Conservation (phyloP, 2,329 filamentous ascomycete genomes). For the Alternaria incomplexa region DNA sequence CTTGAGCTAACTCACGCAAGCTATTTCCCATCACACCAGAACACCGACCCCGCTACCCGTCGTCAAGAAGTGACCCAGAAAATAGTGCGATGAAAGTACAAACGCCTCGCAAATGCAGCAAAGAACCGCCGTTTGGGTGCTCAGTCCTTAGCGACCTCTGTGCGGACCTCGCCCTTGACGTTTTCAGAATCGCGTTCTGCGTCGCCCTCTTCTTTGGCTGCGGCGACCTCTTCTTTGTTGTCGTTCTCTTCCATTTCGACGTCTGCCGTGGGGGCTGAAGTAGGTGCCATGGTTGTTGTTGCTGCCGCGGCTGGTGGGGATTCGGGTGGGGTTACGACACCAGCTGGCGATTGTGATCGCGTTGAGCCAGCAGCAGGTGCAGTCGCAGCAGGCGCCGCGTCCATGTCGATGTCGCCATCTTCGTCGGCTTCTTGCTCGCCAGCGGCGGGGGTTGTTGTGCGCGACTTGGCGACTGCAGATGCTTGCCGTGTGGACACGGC, state of each 20-base stretch:
- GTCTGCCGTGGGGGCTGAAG: conserved; percentile 29
- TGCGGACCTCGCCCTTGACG: conserved; percentile 38
- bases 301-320: conserved; percentile 34
- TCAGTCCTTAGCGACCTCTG: conserved; percentile 37
- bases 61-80: neutral
- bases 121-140: neutral
- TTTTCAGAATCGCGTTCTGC: conserved; percentile 38
- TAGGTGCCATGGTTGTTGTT: conserved; percentile 16
- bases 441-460: conserved; percentile 36
- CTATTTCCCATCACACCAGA: conserved; percentile 21
- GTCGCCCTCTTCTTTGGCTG: conserved; percentile 34
- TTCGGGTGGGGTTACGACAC: conserved; percentile 45
- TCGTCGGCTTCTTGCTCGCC: conserved; percentile 34
- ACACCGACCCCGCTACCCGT: conserved; percentile 18
- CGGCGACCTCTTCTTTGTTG: conserved; percentile 22
- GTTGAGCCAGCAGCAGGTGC: conserved; percentile 19
- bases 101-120: conserved; percentile 20
- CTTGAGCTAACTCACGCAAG: neutral
- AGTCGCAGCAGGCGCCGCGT: conserved; percentile 27
- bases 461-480: conserved; percentile 31
- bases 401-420: conserved; percentile 48
- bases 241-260: conserved; percentile 41
- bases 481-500: conserved; percentile 35
- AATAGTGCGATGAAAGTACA: conserved; percentile 6
- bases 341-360: conserved; percentile 37